Percentiles rank a stretch among this genome's conserved stretches.
Evolutionary conservation across 1,284 basidiomycete species (phyloP).

Genomic region (Irpex sp.): DNA sequence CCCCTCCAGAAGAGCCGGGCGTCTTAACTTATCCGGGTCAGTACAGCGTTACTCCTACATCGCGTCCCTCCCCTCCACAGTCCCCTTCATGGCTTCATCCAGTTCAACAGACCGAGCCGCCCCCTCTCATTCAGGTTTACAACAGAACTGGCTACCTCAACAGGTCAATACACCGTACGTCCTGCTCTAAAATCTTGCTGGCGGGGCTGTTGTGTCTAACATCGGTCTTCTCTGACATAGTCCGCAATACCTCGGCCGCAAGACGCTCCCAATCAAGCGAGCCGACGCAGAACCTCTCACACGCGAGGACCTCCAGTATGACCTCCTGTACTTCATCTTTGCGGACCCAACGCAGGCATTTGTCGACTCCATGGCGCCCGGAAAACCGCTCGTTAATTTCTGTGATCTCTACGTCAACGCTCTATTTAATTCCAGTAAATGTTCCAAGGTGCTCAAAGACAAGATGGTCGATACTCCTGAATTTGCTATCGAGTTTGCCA

Average conservation of each 20-base stretch:
- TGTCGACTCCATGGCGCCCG: constrained; percentile 36
- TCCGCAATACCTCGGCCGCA: constrained; percentile 35
- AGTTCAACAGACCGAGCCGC: constrained; percentile 27
- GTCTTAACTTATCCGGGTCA: constrained; percentile 30
- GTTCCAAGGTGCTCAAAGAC: constrained; percentile 60
- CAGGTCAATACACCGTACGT: constrained; percentile 31
- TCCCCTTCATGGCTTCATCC: constrained; percentile 32
- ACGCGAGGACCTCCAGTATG: constrained; percentile 71
- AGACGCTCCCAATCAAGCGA: constrained; percentile 49
- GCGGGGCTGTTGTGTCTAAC: background rate
- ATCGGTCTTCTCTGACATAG: constrained; percentile 15
- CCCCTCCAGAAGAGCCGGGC: constrained; percentile 20
- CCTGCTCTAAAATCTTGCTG: background rate
- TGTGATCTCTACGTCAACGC: constrained; percentile 76
- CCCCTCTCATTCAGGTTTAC: constrained; percentile 12
- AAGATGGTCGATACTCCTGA: constrained; percentile 63
- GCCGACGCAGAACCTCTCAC: constrained; percentile 59
- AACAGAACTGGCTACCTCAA: constrained; percentile 27
- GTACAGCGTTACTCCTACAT: constrained; percentile 28
- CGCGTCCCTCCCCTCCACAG: constrained; percentile 20
- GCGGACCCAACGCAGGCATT: constrained; percentile 54
- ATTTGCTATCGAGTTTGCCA: constrained; percentile 75
- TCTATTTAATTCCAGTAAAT: constrained; percentile 65
- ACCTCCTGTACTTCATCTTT: constrained; percentile 70
- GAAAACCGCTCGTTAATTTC: constrained; percentile 47